Conservation (phyloP, 352 stramenopile species). For the Phytophthora foliorum region DNA sequence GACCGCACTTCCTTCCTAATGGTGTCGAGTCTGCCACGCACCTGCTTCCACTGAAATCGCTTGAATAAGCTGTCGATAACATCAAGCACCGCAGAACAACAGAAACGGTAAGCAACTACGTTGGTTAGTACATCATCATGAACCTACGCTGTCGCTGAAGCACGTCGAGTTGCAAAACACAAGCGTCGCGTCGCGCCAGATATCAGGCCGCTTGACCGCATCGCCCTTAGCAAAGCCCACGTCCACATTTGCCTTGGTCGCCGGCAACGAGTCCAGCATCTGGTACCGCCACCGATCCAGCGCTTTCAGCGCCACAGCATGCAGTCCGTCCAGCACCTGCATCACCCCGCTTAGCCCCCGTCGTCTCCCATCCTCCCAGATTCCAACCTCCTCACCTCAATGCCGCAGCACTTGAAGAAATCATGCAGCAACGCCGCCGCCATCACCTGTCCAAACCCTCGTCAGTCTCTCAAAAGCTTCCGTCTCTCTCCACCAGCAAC, state of each 20-base stretch:
- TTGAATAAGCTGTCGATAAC: conserved; percentile 34
- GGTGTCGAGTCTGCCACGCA: background rate
- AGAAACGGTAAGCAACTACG: background rate
- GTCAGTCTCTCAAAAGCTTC: background rate
- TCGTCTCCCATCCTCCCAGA: background rate
- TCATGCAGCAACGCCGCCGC: conserved; percentile 68
- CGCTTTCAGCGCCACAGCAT: conserved; percentile 66
- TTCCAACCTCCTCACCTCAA: conserved; percentile 44
- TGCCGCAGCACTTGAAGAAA: conserved; percentile 71
- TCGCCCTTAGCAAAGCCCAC: conserved; percentile 66
- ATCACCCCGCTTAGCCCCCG: background rate
- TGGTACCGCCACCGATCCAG: conserved; percentile 77
- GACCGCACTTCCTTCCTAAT: background rate
- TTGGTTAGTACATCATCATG: background rate
- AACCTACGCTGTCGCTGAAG: conserved; percentile 70
- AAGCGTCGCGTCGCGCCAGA: conserved; percentile 68
- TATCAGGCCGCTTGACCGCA: conserved; percentile 47
- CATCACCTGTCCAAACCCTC: conserved; percentile 46
- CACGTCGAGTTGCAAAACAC: conserved; percentile 80
- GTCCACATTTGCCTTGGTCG: conserved; percentile 62
- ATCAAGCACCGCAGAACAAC: background rate
- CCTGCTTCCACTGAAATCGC: conserved; percentile 46
- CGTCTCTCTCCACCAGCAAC: background rate
- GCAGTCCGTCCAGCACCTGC: conserved; percentile 64
- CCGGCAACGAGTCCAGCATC: conserved; percentile 61